Percentiles rank a stretch among this genome's conserved stretches.
Evolutionary conservation across 2,329 filamentous ascomycete species (phyloP).

Genomic region (Fusarium annulatum): DNA sequence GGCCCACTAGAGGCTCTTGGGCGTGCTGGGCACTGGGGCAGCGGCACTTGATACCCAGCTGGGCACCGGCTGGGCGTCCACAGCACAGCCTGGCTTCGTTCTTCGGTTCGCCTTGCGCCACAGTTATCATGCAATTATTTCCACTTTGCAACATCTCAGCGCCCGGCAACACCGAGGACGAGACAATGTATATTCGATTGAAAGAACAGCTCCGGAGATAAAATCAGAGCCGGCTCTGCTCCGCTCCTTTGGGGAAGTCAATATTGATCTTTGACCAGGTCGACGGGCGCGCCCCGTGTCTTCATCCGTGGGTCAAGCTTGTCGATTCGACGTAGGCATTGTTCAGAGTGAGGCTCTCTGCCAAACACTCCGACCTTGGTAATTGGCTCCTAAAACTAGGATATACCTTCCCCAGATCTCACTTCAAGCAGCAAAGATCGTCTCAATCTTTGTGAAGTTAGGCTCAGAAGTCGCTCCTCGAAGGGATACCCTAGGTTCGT

Average conservation of each 20-base stretch:
- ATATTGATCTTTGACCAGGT: background rate
- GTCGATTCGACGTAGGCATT: background rate
- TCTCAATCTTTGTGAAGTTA: constrained; percentile 11
- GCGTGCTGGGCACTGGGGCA: constrained; percentile 5
- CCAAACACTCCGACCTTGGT: background rate
- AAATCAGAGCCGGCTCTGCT: background rate
- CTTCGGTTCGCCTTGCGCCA: constrained; percentile 16
- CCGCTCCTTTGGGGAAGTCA: constrained; percentile 2
- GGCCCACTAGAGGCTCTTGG: constrained; percentile 25
- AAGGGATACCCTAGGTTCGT: constrained; percentile 7
- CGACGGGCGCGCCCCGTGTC: too few species aligned
- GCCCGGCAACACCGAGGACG: constrained; percentile 34
- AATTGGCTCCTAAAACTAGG: background rate
- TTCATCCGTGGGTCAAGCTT: too few species aligned
- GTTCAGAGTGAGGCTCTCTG: constrained; percentile 8
- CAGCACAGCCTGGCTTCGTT: constrained; percentile 14
- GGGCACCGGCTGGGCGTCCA: constrained; percentile 12
- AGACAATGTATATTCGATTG: background rate
- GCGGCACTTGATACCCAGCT: constrained; percentile 23
- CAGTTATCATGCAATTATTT: constrained; percentile 18
- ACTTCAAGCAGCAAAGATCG: constrained; percentile 6
- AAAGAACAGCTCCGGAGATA: background rate
- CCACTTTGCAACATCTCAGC: constrained; percentile 7
- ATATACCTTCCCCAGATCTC: background rate
- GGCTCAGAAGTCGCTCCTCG: constrained; percentile 8